Conservation (phyloP, 805 yeast genomes). For the Saturnispora silvae region DNA sequence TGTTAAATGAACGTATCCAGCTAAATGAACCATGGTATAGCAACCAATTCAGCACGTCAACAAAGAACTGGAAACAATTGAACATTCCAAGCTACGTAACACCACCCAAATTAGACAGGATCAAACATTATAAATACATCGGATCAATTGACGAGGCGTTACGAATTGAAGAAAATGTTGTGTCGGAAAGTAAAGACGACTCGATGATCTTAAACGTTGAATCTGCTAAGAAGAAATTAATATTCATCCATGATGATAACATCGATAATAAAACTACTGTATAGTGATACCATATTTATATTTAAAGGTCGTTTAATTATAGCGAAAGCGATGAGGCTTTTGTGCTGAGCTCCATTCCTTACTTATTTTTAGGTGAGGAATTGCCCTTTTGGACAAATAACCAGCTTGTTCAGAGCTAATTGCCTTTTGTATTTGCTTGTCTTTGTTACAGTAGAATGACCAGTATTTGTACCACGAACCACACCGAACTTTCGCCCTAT, state of each 20-base stretch:
- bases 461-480: too few relatives aligned
- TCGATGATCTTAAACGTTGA: background rate
- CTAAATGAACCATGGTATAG: conserved; percentile 10
- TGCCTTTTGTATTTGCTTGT: too few relatives aligned
- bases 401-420: too few relatives aligned
- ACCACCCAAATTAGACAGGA: conserved; percentile 10
- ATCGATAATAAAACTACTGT: too few relatives aligned
- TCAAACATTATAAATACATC: conserved; percentile 4
- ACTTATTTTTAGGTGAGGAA: too few relatives aligned
- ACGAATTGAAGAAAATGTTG: background rate
- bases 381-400: too few relatives aligned
- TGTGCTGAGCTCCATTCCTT: too few relatives aligned
- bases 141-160: conserved; percentile 1
- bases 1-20: conserved; percentile 3
- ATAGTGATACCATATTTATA: too few relatives aligned
- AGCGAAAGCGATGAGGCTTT: too few relatives aligned
- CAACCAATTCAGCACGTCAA: conserved; percentile 1
- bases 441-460: too few relatives aligned
- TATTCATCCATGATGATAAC: background rate
- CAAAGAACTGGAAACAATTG: background rate
- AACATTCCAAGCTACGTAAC: conserved; percentile 10
- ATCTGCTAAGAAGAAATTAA: background rate
- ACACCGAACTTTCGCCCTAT: too few relatives aligned
- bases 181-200: background rate
- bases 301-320: too few relatives aligned